Evolutionary conservation across 2,329 filamentous ascomycete genomes (phyloP).

Genomic region (Colletotrichum cordylinicola): DNA sequence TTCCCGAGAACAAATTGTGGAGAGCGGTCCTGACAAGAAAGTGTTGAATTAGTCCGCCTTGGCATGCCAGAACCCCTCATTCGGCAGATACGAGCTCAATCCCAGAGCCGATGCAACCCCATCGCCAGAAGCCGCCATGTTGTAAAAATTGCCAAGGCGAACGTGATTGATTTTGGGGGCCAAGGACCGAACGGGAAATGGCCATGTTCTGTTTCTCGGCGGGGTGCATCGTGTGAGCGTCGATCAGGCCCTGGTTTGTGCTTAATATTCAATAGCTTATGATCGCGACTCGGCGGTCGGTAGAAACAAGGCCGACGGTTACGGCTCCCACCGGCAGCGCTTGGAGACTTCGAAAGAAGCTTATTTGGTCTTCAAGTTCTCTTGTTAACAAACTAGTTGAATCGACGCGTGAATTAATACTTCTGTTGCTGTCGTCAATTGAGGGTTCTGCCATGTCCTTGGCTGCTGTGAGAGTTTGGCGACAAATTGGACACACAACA

Average conservation of each 20-base stretch:
- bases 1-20: not conserved
- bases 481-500: not conserved
- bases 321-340: not conserved
- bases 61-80: not conserved
- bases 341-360: not conserved
- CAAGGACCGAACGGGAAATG: not conserved
- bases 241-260: not conserved
- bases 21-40: not conserved
- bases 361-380: not conserved
- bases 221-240: not conserved
- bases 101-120: not conserved
- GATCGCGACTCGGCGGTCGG: not conserved
- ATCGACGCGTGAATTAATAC: accelerated
- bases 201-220: not conserved
- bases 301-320: not conserved
- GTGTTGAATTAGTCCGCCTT: conserved; percentile 15
- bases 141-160: not conserved
- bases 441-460: not conserved
- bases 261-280: not conserved
- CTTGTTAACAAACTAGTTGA: not conserved
- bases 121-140: not conserved
- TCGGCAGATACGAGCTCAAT: conserved; percentile 6
- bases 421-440: not conserved
- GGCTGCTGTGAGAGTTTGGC: not conserved
- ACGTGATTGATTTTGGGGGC: not conserved